phyloP scores from a whole-genome alignment of 1,284 basidiomycete genomes.

The Ceraceosorus bombacis region DNA sequence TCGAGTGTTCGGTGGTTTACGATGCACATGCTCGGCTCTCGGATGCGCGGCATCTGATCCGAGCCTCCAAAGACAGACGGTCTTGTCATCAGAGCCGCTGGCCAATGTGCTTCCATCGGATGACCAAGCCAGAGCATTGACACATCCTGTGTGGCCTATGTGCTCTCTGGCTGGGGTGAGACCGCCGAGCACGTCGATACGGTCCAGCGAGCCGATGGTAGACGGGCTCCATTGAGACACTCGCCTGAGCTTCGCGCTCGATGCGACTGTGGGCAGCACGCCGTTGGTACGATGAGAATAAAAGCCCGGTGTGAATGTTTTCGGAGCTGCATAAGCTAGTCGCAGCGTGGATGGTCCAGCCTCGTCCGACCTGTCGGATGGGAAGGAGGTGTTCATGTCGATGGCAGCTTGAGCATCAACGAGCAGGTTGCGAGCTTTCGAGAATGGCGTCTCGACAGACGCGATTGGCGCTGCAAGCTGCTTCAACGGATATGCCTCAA shows the following conservation, averaged over 20 bases:
- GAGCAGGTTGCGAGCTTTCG: too few relatives aligned
- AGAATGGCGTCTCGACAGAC: too few relatives aligned
- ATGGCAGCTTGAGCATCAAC: too few relatives aligned
- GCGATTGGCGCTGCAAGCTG: too few relatives aligned
- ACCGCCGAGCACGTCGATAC: conserved; percentile 20
- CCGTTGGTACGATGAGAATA: too few relatives aligned
- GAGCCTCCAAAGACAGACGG: conserved; percentile 64
- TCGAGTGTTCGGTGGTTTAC: neutral
- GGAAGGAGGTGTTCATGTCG: too few relatives aligned
- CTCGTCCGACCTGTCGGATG: too few relatives aligned
- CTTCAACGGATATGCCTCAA: too few relatives aligned
- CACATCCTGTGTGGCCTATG: conserved; percentile 25
- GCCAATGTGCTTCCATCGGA: conserved; percentile 65
- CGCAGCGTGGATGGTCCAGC: too few relatives aligned
- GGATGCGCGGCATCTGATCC: conserved; percentile 49
- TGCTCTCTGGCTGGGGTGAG: conserved; percentile 7
- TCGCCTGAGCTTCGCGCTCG: neutral
- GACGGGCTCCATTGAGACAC: neutral
- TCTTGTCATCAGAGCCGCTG: conserved; percentile 72
- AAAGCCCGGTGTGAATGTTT: too few relatives aligned
- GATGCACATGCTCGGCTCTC: conserved; percentile 20
- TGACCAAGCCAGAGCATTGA: conserved; percentile 68
- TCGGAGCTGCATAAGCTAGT: too few relatives aligned
- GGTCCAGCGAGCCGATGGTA: conserved; percentile 12
- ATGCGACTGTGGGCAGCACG: too few relatives aligned